Percentiles rank a stretch among this genome's conserved stretches.
These are phyloP conservation scores for Geranium brycei DNA, from an alignment of 345 rosid genomes.

Conservation along the genomic window DNA sequence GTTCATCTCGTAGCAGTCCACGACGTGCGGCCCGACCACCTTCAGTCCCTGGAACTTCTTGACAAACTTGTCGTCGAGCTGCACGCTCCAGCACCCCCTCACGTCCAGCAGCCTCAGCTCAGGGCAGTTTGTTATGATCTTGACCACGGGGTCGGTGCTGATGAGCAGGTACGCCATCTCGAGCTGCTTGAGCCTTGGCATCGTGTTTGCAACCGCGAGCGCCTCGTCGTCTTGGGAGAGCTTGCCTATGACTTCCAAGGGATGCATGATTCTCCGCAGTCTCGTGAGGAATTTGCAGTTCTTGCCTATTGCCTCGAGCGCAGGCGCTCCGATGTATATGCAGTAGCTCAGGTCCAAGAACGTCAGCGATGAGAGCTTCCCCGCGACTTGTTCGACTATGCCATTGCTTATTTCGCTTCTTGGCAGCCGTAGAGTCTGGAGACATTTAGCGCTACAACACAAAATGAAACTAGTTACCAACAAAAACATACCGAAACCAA, in stretches of 20 bases:
- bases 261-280: constrained; percentile 19
- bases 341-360: constrained; percentile 23
- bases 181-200: constrained; percentile 26
- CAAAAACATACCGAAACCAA: neutral
- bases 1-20: constrained; percentile 14
- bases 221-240: constrained; percentile 21
- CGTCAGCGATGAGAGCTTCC: constrained; percentile 14
- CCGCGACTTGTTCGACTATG: constrained; percentile 17
- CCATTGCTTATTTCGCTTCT: constrained; percentile 17
- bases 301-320: constrained; percentile 20
- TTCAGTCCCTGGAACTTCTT: constrained; percentile 1
- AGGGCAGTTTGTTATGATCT: constrained; percentile 14
- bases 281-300: constrained; percentile 15
- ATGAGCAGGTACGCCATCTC: constrained; percentile 18
- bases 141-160: constrained; percentile 16
- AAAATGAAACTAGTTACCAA: constrained; percentile 4
- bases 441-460: constrained; percentile 16
- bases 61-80: constrained; percentile 12
- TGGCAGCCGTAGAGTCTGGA: constrained; percentile 17
- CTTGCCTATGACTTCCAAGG: constrained; percentile 12
- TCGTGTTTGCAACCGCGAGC: constrained; percentile 20
- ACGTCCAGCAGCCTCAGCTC: constrained; percentile 16
- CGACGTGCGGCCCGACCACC: constrained; percentile 13
- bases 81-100: constrained; percentile 20
- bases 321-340: constrained; percentile 11